Evolutionary conservation across 257 asterid species (phyloP).

Genomic region (Nemophila menziesii): DNA sequence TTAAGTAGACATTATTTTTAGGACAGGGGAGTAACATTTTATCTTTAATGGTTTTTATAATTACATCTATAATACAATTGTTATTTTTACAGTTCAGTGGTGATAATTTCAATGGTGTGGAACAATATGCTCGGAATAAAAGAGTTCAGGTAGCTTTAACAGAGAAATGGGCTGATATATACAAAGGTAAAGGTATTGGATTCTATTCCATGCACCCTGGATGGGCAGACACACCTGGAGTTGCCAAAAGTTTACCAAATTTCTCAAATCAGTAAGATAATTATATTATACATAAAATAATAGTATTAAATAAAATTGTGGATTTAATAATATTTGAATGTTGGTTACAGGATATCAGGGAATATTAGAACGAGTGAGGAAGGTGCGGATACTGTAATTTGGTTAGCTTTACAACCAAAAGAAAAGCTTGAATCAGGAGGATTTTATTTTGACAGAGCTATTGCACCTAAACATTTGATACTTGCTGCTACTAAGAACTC

Average conservation of each 20-base stretch:
- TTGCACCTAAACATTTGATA: conserved; percentile 70
- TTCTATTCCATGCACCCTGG: conserved; percentile 99
- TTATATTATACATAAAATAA: not conserved
- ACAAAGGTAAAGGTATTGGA: conserved; percentile 53
- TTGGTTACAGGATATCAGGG: conserved; percentile 46
- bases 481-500: conserved; percentile 56
- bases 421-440: conserved; percentile 60
- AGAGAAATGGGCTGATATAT: conserved; percentile 71
- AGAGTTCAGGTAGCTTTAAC: conserved; percentile 88
- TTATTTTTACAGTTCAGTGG: conserved; percentile 44
- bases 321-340: not conserved
- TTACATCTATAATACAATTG: no score
- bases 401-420: conserved; percentile 83
- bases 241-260: conserved; percentile 58
- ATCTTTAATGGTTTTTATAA: no score
- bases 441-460: conserved; percentile 69
- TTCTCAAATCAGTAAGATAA: conserved; percentile 42
- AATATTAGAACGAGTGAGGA: conserved; percentile 74
- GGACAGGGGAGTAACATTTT: no score
- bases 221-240: conserved; percentile 99
- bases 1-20: no score
- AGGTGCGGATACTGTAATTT: conserved; percentile 78
- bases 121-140: conserved; percentile 88
- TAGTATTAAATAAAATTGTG: not conserved
- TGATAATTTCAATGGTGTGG: conserved; percentile 52